phyloP scores from a whole-genome alignment of 192 early-diverging fungal species.

The Geranomyces variabilis region DNA sequence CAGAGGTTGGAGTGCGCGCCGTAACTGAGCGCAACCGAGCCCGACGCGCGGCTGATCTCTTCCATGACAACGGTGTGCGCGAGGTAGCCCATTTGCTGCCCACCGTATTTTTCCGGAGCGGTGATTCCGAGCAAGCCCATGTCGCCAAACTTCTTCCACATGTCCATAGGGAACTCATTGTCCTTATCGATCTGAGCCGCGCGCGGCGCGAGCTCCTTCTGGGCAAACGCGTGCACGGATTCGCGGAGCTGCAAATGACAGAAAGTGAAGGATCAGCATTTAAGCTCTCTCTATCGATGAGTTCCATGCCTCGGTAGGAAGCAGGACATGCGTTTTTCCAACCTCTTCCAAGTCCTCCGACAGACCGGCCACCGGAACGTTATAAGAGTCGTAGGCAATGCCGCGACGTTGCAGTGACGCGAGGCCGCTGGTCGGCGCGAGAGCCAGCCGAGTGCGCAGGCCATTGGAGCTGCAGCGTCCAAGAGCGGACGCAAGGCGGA shows the following conservation, averaged over 20 bases:
- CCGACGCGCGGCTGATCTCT: slow-evolving; percentile 86
- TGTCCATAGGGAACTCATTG: slow-evolving; percentile 92
- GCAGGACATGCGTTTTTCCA: too few relatives aligned
- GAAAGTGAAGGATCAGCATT: background rate
- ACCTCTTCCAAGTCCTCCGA: slow-evolving; percentile 71
- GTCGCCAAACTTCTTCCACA: slow-evolving; percentile 96
- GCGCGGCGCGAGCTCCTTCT: slow-evolving; percentile 79
- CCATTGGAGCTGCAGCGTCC: too few relatives aligned
- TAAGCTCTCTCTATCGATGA: background rate
- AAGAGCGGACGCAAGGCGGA: too few relatives aligned
- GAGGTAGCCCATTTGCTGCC: slow-evolving; percentile 85
- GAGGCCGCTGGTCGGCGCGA: background rate
- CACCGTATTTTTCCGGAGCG: slow-evolving; percentile 84
- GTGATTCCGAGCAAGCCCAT: slow-evolving; percentile 96
- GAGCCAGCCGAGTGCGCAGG: too few relatives aligned
- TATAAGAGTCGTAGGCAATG: slow-evolving; percentile 67
- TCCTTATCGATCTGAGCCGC: slow-evolving; percentile 80
- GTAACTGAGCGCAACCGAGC: slow-evolving; percentile 88
- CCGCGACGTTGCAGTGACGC: background rate
- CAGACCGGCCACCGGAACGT: slow-evolving; percentile 74
- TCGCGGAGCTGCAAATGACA: slow-evolving; percentile 36
- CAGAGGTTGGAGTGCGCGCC: slow-evolving; percentile 97
- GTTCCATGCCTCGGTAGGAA: too few relatives aligned
- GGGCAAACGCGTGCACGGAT: slow-evolving; percentile 74
- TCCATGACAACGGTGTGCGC: slow-evolving; percentile 93